Base-by-base conservation (phyloP, 768 basidiomycete genomes). In the Kwoniella dendrophila region DNA sequence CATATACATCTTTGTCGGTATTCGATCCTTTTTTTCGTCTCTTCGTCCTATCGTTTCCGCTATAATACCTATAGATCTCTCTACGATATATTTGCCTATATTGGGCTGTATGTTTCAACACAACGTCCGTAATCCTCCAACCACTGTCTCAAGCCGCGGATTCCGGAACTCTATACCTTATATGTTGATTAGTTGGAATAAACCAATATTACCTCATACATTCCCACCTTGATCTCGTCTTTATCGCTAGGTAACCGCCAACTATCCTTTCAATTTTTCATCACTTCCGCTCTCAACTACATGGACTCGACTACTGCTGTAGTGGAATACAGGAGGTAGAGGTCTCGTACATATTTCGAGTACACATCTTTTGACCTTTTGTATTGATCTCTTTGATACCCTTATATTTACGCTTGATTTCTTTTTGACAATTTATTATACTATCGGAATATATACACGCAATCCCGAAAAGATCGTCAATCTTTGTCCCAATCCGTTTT, bases 381-480 rank as follows among this genome's bases (percentile, higher is more conserved):
- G 16, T 27, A 49, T 49, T 16, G 47, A 14, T 3, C 20, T 3
- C 27, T 30, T n/a, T 1, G 16, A 14, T 12, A n/a, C 27, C 26
- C 12, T 14, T 22, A 2, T 11, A 49, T 49, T 27, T 45, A 3
- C 18, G 27, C 14, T 10, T 20, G 16, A 14, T 20, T 40, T 10
- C 16, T 40, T 40, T 12, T 5, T 40, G 38, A 16, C 38, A 20
- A 16, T 40, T n/a, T n/a, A n/a, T n/a, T n/a, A n/a, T n/a, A 40
- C 10, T 20, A 24, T 44, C 43, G 20, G 43, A 44, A 44, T n/a
- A 22, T 5, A 44, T 44, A 44, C 43, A 44, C 43, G 43, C 43
- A n/a, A 5, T 44, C n/a, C n/a, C 43, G 43, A 44, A 44, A 44
- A 44, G 43, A 18, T 44, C 43, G 43, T 24, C 43, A 44, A 44